These are phyloP conservation scores for Plectosphaerella cucumerina DNA, from an alignment of 2,329 filamentous ascomycete genomes.

Conservation along the genomic window DNA sequence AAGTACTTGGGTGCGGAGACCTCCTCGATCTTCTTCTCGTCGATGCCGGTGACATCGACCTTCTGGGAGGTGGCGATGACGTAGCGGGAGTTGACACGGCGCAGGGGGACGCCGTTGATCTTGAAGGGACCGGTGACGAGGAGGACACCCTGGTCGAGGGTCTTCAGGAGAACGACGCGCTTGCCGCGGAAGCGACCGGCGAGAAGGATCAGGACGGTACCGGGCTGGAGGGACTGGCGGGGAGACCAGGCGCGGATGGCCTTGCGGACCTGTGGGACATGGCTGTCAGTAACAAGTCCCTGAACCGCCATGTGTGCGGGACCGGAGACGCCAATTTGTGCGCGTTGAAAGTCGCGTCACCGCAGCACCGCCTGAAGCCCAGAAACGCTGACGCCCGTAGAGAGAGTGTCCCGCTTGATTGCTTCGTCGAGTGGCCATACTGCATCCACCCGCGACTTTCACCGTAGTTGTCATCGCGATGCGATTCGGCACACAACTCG, in stretches of 20 bases:
- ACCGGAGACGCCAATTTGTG: slow-evolving; percentile 4
- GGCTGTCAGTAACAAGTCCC: not conserved
- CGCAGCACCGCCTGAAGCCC: too few relatives aligned
- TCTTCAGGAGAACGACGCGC: slow-evolving; percentile 98
- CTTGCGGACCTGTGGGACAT: slow-evolving; percentile 76
- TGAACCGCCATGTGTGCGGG: not conserved
- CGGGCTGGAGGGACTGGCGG: slow-evolving; percentile 85
- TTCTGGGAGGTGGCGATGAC: slow-evolving; percentile 87
- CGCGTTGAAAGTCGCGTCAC: not conserved
- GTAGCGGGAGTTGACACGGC: slow-evolving; percentile 89
- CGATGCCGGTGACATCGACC: slow-evolving; percentile 80
- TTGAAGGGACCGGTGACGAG: slow-evolving; percentile 99
- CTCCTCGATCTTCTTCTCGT: slow-evolving; percentile 85
- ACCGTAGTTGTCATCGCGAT: not conserved
- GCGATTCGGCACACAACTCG: not conserved
- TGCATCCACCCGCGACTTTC: too few relatives aligned
- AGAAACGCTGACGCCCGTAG: too few relatives aligned
- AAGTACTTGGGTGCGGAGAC: slow-evolving; percentile 82
- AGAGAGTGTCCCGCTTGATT: too few relatives aligned
- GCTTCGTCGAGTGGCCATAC: too few relatives aligned
- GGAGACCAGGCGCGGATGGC: slow-evolving; percentile 81
- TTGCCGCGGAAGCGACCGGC: slow-evolving; percentile 99
- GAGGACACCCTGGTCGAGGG: slow-evolving; percentile 94
- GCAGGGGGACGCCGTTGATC: slow-evolving; percentile 98
- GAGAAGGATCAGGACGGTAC: slow-evolving; percentile 96